A percentile compares a stretch with the other conserved stretches of the same genome.
These are phyloP conservation scores for Drechslera avenae DNA, from an alignment of 2,329 filamentous ascomycete species.

Conservation along the genomic window DNA sequence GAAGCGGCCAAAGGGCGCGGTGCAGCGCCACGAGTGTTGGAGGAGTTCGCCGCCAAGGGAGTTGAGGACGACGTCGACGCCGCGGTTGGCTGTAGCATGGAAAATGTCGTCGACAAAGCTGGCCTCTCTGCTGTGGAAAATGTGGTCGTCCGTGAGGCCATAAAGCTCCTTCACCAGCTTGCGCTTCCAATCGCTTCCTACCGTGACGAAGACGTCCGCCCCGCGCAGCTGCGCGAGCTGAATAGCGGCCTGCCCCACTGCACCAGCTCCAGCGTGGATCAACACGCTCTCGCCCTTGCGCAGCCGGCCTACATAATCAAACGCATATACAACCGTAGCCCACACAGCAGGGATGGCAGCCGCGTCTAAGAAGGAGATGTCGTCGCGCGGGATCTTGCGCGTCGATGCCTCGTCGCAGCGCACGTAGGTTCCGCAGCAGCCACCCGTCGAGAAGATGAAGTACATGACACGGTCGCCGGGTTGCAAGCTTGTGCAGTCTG, in stretches of 20 bases:
- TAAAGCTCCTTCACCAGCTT: constrained; percentile 15
- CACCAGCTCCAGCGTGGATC: constrained; percentile 33
- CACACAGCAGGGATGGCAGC: constrained; percentile 16
- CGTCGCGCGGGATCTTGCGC: too few relatives aligned
- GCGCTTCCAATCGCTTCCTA: constrained; percentile 14
- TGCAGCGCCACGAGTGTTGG: constrained; percentile 26
- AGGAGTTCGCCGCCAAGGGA: constrained; percentile 33
- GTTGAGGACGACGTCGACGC: constrained; percentile 47
- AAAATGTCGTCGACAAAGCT: constrained; percentile 34
- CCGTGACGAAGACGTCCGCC: constrained; percentile 22
- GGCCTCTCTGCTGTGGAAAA: constrained; percentile 38
- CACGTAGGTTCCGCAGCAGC: constrained; percentile 11
- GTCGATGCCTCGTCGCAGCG: constrained; percentile 13
- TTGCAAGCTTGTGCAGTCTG: too few relatives aligned
- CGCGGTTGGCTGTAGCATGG: constrained; percentile 29
- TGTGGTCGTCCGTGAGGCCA: constrained; percentile 37
- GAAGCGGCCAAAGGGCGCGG: constrained; percentile 42
- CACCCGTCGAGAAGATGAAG: constrained; percentile 14
- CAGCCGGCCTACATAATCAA: constrained; percentile 31
- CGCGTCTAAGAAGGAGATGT: constrained; percentile 19
- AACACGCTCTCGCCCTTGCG: constrained; percentile 36
- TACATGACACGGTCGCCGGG: constrained; percentile 13
- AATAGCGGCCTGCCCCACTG: constrained; percentile 31
- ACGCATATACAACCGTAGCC: constrained; percentile 24
- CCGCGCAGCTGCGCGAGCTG: constrained; percentile 22